These are phyloP conservation scores for Trichophyton equinum DNA, from an alignment of 2,329 filamentous ascomycete species.

Conservation along the genomic window DNA sequence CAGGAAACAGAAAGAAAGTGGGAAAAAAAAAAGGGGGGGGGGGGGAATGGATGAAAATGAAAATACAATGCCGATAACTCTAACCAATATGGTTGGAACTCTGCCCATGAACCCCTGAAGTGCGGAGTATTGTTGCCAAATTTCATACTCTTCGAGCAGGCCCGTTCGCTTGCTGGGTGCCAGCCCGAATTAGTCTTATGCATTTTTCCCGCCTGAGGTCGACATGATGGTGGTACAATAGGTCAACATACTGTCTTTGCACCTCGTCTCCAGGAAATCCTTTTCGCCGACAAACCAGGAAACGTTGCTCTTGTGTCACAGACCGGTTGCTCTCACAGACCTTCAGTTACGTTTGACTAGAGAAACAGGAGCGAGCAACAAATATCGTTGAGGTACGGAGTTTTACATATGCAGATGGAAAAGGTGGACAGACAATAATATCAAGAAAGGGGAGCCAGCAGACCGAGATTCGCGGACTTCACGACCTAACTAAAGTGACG, in stretches of 20 bases:
- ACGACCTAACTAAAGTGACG: not conserved
- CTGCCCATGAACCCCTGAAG: not conserved
- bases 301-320: slow-evolving; percentile 3
- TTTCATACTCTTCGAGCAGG: not conserved
- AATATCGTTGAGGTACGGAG: not conserved
- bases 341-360: slow-evolving; percentile 1
- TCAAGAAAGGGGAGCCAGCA: not conserved
- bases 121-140: not conserved
- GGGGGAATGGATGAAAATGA: not conserved
- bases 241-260: not conserved
- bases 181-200: slow-evolving; percentile 1
- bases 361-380: not conserved
- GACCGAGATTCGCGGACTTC: not conserved
- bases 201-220: not conserved
- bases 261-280: not conserved
- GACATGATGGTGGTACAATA: slow-evolving; percentile 1
- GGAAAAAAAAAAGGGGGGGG: too few relatives aligned
- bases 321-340: not conserved
- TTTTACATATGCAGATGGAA: not conserved
- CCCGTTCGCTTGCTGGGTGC: not conserved
- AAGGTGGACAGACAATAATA: not conserved
- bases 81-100: not conserved
- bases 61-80: not conserved
- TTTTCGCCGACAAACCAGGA: not conserved
- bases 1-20: not conserved